These are phyloP conservation scores for Lathyrus aphaca DNA, from an alignment of 306 rosid species.

Conservation along the genomic window DNA sequence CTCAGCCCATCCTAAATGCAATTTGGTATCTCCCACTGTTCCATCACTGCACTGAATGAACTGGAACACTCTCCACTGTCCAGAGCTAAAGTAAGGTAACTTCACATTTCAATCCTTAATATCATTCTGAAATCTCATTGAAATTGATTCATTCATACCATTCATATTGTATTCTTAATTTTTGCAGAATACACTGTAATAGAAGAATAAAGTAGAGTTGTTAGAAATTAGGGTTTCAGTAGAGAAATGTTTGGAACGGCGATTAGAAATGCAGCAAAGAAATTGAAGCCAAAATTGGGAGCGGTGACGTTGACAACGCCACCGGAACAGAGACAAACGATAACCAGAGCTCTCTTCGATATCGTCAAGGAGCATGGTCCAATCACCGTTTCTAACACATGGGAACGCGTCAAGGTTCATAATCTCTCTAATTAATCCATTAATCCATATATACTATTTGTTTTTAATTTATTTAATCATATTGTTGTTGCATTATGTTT, in stretches of 20 bases:
- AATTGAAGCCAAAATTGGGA: slow-evolving; percentile 75
- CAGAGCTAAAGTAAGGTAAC: neutral
- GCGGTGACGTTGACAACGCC: slow-evolving; percentile 65
- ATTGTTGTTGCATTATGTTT: slow-evolving; percentile 1
- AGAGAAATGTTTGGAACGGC: slow-evolving; percentile 63
- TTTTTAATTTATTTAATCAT: neutral
- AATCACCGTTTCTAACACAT: slow-evolving; percentile 72
- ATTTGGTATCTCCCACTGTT: too few species aligned
- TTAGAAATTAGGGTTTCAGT: slow-evolving; percentile 24
- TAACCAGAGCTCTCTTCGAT: slow-evolving; percentile 69
- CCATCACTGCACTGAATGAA: too few species aligned
- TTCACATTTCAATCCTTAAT: neutral
- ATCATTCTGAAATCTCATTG: neutral
- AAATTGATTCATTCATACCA: neutral
- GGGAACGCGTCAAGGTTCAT: slow-evolving; percentile 77
- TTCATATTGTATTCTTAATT: neutral
- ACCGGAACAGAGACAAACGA: slow-evolving; percentile 82
- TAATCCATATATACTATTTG: neutral
- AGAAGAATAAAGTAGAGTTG: neutral
- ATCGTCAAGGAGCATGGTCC: slow-evolving; percentile 89
- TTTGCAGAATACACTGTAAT: neutral
- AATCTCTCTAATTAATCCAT: neutral
- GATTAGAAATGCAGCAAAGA: slow-evolving; percentile 61
- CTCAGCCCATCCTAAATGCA: too few species aligned
- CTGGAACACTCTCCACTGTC: too few species aligned